Percentiles rank a stretch among this genome's conserved stretches.
Conservation (phyloP, 1,284 basidiomycete species). For the Marasmius sp. region DNA sequence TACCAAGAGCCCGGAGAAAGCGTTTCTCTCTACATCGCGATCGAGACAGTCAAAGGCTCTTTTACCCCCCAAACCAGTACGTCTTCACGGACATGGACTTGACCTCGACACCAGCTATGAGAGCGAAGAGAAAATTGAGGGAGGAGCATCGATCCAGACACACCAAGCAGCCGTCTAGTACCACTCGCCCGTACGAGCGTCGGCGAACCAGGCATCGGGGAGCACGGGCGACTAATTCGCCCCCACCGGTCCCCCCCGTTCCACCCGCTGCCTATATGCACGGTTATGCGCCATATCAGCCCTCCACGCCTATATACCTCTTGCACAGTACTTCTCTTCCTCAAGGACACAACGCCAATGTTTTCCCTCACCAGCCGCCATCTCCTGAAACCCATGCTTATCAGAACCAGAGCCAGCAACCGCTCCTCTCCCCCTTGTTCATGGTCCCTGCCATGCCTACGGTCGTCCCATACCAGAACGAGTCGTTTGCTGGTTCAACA, state of each 20-base stretch:
- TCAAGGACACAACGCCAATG: not conserved
- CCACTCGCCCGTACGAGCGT: not conserved
- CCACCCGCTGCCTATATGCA: not conserved
- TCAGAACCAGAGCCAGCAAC: not conserved
- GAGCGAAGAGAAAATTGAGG: not conserved
- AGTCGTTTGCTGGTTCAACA: not conserved
- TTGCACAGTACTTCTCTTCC: not conserved
- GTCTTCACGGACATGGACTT: conserved; percentile 1
- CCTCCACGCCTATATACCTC: not conserved
- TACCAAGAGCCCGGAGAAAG: not conserved
- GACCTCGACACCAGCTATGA: conserved; percentile 4
- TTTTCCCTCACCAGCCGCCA: not conserved
- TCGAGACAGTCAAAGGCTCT: conserved; percentile 7
- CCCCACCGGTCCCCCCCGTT: not conserved
- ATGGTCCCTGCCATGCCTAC: not conserved
- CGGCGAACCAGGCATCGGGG: not conserved
- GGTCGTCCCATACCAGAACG: not conserved
- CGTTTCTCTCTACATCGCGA: conserved; percentile 5
- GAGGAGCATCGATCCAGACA: not conserved
- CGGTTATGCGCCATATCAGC: not conserved
- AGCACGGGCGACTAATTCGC: not conserved
- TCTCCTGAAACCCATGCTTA: not conserved
- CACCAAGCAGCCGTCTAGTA: not conserved
- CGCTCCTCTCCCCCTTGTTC: not conserved
- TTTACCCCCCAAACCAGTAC: conserved; percentile 6